phyloP scores from a whole-genome alignment of 2,329 filamentous ascomycete species.

The Cordyceps cateniannulata region DNA sequence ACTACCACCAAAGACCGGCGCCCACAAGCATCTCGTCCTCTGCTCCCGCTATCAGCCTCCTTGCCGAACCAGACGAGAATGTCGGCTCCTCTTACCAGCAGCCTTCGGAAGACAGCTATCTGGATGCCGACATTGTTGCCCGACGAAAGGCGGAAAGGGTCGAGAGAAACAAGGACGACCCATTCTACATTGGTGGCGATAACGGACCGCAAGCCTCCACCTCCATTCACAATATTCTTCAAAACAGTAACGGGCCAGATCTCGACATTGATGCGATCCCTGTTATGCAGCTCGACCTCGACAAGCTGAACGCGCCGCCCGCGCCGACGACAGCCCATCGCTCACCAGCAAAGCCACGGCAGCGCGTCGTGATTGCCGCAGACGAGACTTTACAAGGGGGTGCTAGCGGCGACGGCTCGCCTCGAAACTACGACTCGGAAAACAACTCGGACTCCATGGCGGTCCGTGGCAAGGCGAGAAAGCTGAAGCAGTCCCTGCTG shows the following conservation, averaged over 20 bases:
- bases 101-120: conserved; percentile 55
- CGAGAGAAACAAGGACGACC: conserved; percentile 85
- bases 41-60: conserved; percentile 46
- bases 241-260: conserved; percentile 65
- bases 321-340: conserved; percentile 27
- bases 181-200: conserved; percentile 75
- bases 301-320: conserved; percentile 35
- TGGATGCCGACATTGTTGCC: conserved; percentile 68
- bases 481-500: conserved; percentile 59
- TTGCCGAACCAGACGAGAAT: conserved; percentile 46
- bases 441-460: conserved; percentile 40
- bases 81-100: conserved; percentile 51
- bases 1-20: conserved; percentile 53
- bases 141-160: conserved; percentile 67
- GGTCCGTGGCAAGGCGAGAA: conserved; percentile 43
- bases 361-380: conserved; percentile 60
- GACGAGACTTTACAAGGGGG: conserved; percentile 62
- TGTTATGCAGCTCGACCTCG: conserved; percentile 85
- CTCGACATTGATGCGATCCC: conserved; percentile 93
- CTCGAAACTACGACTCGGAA: conserved; percentile 47
- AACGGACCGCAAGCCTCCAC: conserved; percentile 59
- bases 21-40: conserved; percentile 45
- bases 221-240: conserved; percentile 70
- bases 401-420: conserved; percentile 37
- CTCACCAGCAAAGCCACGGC: conserved; percentile 38